phyloP scores from a whole-genome alignment of 2,329 filamentous ascomycete genomes.

The Penicillium sp. region DNA sequence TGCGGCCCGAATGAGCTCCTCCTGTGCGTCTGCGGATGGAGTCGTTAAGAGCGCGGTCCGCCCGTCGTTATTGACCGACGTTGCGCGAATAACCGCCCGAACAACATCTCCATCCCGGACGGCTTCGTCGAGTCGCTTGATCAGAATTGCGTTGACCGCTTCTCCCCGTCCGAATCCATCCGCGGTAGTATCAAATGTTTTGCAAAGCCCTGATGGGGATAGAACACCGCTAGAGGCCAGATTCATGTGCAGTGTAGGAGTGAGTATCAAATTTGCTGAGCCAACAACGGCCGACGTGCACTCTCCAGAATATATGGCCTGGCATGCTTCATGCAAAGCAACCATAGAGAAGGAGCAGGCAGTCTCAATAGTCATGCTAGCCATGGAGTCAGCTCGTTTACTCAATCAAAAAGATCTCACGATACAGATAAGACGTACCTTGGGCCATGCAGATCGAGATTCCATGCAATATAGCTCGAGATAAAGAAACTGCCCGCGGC shows the following conservation, averaged over 20 bases:
- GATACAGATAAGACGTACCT: slow-evolving; percentile 10
- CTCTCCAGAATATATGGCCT: slow-evolving; percentile 26
- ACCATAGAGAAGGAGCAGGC: slow-evolving; percentile 50
- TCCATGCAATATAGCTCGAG: background rate
- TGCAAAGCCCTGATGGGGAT: slow-evolving; percentile 51
- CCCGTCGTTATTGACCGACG: slow-evolving; percentile 21
- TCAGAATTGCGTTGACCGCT: slow-evolving; percentile 50
- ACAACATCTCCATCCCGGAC: slow-evolving; percentile 45
- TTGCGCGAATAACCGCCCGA: slow-evolving; percentile 18
- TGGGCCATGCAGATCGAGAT: background rate
- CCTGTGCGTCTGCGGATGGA: slow-evolving; percentile 23
- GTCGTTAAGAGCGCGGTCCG: slow-evolving; percentile 20
- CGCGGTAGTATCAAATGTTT: slow-evolving; percentile 52
- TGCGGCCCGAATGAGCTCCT: slow-evolving; percentile 20
- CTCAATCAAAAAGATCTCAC: background rate
- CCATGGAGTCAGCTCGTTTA: background rate
- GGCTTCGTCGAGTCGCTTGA: slow-evolving; percentile 55
- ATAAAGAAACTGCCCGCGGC: slow-evolving; percentile 7
- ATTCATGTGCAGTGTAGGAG: slow-evolving; percentile 29
- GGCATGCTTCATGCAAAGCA: slow-evolving; percentile 34
- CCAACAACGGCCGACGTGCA: slow-evolving; percentile 38
- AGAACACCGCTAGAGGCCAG: slow-evolving; percentile 37
- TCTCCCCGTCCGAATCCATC: slow-evolving; percentile 60
- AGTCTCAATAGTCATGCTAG: slow-evolving; percentile 42
- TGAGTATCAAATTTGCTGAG: slow-evolving; percentile 34